Evolutionary conservation across 1,139 yeast genomes (phyloP), one percentile per base, ranked within the genome.

Genomic region (Arxiozyma slooffiae): DNA sequence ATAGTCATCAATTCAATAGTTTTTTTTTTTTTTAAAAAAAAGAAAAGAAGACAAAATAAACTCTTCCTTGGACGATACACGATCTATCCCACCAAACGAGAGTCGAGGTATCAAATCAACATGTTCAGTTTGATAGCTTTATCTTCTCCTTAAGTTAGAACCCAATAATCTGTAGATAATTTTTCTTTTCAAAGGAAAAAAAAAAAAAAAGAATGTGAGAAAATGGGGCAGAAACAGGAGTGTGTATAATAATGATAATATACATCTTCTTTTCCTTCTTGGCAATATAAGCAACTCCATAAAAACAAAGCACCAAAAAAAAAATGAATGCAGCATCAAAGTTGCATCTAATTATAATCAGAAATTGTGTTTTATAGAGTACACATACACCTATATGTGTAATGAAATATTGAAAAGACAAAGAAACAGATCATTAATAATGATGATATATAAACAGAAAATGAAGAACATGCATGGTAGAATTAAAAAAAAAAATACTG

Each of bases 151-250:
- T 75, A 61, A 79, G 45, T 57, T 68, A 81, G 84, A 77, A 80
- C 85, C 84, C 81, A 72, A 47, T 61, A 71, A 69, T 72, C 81
- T 72, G 79, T 69, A 63, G 43, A 77, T 58, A 60, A n/a, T n/a
- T n/a, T n/a, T n/a, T n/a, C n/a, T n/a, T n/a, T n/a, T n/a, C n/a
- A n/a, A n/a, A n/a, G n/a, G n/a, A n/a, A n/a, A n/a, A n/a, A n/a
- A 64, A 54, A 60, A 52, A 60, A 41, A 21, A 26, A 24, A 41
- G 34, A 42, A 42, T 24, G 22, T 21, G 24, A 68, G 73, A 80
- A 77, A 59, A 63, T 74, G 83, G 74, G 85, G 85, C 87, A 81
- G 87, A 81, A 81, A 76, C 74, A 75, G 86, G 86, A 80, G 86
- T 68, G 60, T 26, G 21, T 16, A 14, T 3, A 2, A 11, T 30